Base-by-base conservation (phyloP, 2,329 filamentous ascomycete genomes). In the Cladosporium austrohemisphaericum region DNA sequence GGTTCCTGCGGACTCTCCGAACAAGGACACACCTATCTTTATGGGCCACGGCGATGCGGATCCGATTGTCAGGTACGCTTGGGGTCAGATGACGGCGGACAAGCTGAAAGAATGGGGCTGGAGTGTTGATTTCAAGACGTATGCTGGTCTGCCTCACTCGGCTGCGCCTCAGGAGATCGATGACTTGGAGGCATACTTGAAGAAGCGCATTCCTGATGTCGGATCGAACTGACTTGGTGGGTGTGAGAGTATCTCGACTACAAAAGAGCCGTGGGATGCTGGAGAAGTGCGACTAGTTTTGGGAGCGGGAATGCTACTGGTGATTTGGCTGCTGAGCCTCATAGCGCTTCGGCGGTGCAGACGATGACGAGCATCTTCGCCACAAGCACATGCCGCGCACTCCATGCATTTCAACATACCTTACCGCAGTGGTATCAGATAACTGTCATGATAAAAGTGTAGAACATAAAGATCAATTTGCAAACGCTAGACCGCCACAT, bases 31-130 rank as follows among this genome's bases (percentile, higher is more conserved):
- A 1, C 86, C 87, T 1, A 83, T 97, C 55, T 88, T 93, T 69
- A 86, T 96, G 83, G 89, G 80, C 10, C 93, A 97, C 60, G 93
- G 93, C n/a, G 79, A 84, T 53, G 71, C 71, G 1, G 92, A 98
- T 67, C 77, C 77, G 11, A 72, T 95, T 3, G 86, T 96, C 7
- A 77, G 76, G 57, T 78, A 83, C 35, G 71, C 78, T 49, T 85
- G 86, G 68, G 92, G 88, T 11, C 70, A 80, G 65, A 66, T 75
- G 68, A 89, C 86, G 19, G 80, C 78, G 3, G 76, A 88, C 32
- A 66, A 77, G 51, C 70, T 97, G 44, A 83, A 81, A 67, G 77
- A 79, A 31, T 70, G 84, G 67, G 88, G 88, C 1, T 85, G 84
- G 66, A 76, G 85, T 49, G 85, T 93, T 4, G 79, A 84, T 9